Base-by-base conservation (phyloP, 2,329 filamentous ascomycete genomes). In the Aspergillus versicolor region DNA sequence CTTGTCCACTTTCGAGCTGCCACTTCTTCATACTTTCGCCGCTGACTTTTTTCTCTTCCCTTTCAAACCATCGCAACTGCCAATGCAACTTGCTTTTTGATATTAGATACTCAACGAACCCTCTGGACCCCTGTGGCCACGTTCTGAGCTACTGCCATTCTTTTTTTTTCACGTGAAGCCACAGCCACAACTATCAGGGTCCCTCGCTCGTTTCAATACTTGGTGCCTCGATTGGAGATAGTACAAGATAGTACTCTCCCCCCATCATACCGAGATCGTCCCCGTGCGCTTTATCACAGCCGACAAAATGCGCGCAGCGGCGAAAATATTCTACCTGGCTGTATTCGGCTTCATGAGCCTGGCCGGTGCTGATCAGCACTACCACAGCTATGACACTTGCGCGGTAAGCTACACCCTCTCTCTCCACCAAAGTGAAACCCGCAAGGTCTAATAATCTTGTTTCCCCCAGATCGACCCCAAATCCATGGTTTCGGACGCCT, bases 401-500 rank as follows among this genome's bases (percentile, higher is more conserved):
- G 81, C 82, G 66, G 82, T 85, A 78, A 77, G 82, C 75, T 32
- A 30, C 27, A 30, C 60, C 17, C 42, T 52, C 37, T 42, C 43
- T 2, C 21, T 30, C 13, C n/a, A n/a, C 34, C 13, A 15, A 15
- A 4, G 15, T 15, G 34, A 37, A 37, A 37, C 15, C 15, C 6
- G 8, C 19, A 27, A 13, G 30, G 12, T 51, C 37, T 22, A 42
- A 46, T 63, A 44, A 65, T 43, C n/a, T 24, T 21, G 47, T 43
- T 32, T 40, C 44, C 15, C 1, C 30, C 32, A 96, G 91, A 90
- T 96, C 67, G 91, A 94, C 42, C 91, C 92, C 17, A 88, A 88
- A 65, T 85, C 91, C 60, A 95, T 94, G 69, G 92, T 99, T 38
- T 90, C 89, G 43, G 94, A 99, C 74, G 92, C 94, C 48, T 97